Conservation (phyloP, 139 green algal genomes). For the Diplosphaera chodatii region DNA sequence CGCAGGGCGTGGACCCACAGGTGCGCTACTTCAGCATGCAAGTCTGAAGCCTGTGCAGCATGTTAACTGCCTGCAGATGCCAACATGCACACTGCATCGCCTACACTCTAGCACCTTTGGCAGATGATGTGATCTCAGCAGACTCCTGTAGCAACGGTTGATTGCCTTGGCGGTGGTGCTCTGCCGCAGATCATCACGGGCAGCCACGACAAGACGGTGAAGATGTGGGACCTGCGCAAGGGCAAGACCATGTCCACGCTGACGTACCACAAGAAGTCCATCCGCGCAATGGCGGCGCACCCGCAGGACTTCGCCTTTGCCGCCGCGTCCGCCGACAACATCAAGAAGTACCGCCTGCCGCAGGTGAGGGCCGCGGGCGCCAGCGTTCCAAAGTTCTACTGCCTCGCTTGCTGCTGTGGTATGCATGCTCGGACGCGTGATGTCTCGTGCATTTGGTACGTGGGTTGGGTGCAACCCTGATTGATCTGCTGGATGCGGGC, state of each 20-base stretch:
- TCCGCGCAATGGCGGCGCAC: constrained; percentile 71
- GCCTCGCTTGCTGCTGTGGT: neutral
- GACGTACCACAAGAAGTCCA: constrained; percentile 97
- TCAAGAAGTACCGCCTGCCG: constrained; percentile 91
- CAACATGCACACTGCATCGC: too few relatives aligned
- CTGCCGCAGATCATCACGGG: constrained; percentile 82
- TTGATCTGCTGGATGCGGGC: too few relatives aligned
- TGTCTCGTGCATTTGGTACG: too few relatives aligned
- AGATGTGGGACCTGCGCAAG: constrained; percentile 78
- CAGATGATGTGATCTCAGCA: too few relatives aligned
- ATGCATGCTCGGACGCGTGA: too few relatives aligned
- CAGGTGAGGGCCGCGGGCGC: neutral
- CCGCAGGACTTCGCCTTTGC: constrained; percentile 82
- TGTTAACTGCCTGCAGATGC: too few relatives aligned
- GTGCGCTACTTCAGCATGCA: too few relatives aligned
- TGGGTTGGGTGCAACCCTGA: too few relatives aligned
- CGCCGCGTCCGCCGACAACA: constrained; percentile 84
- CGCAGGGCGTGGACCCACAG: constrained; percentile 80
- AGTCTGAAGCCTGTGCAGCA: too few relatives aligned
- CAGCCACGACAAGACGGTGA: constrained; percentile 78
- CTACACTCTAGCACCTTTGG: too few relatives aligned
- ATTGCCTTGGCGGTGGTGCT: too few relatives aligned
- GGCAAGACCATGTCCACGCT: constrained; percentile 81
- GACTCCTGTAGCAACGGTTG: too few relatives aligned
- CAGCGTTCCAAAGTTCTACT: neutral